Conservation (phyloP, 225 moss, liverwort and hornwort genomes). For the Climacium dendroides region DNA sequence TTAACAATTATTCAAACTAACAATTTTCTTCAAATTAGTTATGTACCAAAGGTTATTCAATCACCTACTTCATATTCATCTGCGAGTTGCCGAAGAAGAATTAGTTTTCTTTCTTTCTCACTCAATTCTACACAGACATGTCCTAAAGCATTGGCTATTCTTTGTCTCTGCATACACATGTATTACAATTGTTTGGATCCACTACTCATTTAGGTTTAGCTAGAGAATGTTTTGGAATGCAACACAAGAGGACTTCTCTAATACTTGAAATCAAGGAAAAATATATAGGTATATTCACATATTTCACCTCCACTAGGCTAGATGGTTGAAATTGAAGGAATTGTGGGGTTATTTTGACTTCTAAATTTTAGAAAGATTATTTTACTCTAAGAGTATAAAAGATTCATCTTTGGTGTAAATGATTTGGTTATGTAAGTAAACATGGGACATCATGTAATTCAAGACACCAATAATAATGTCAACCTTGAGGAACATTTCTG, state of each 20-base stretch:
- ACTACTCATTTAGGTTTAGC: not conserved
- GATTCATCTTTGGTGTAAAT: too few relatives aligned
- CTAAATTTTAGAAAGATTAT: too few relatives aligned
- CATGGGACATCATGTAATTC: not conserved
- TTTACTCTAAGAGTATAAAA: not conserved
- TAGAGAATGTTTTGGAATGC: too few relatives aligned
- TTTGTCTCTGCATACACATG: slow-evolving; percentile 12
- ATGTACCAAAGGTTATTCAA: not conserved
- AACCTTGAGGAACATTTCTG: slow-evolving; percentile 68
- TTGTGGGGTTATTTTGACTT: fast-evolving
- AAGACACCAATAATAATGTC: not conserved
- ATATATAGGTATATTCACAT: not conserved
- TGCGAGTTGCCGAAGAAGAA: slow-evolving; percentile 50
- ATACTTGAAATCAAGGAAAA: not conserved
- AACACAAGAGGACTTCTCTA: not conserved
- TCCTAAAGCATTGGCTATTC: not conserved
- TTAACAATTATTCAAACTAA: not conserved
- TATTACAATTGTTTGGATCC: not conserved
- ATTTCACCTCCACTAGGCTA: not conserved
- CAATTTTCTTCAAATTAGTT: not conserved
- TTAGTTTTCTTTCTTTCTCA: slow-evolving; percentile 17
- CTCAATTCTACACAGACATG: not conserved
- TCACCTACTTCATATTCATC: slow-evolving; percentile 60
- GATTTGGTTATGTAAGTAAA: not conserved
- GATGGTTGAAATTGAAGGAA: not conserved